These are phyloP conservation scores for Russula vinacea DNA, from an alignment of 768 basidiomycete genomes.

Conservation along the genomic window DNA sequence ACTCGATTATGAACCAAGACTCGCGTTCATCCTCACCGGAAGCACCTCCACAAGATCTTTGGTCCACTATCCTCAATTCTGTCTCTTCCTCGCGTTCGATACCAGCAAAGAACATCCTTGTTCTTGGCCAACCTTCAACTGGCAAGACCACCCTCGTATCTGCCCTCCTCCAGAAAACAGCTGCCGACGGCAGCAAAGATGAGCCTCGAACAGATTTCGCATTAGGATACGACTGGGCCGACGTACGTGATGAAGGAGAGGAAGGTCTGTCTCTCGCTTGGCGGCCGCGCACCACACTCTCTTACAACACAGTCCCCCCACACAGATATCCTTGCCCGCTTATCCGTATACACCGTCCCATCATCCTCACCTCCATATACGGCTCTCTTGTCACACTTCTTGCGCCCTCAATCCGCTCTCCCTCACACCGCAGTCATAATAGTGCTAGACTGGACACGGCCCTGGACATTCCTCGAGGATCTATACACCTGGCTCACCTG, in stretches of 20 bases:
- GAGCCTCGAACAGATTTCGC: slow-evolving; percentile 72
- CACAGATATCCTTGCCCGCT: slow-evolving; percentile 79
- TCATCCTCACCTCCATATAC: slow-evolving; percentile 71
- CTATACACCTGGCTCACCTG: slow-evolving; percentile 80
- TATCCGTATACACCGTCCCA: slow-evolving; percentile 90
- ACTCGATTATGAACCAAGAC: slow-evolving; percentile 31
- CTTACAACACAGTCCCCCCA: slow-evolving; percentile 9
- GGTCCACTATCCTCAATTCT: slow-evolving; percentile 89
- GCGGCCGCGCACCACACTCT: background rate
- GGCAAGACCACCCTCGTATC: slow-evolving; percentile 77
- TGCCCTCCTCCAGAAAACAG: slow-evolving; percentile 67
- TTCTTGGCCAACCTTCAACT: slow-evolving; percentile 75
- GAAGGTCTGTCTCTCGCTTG: slow-evolving; percentile 59
- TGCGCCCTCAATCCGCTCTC: slow-evolving; percentile 65
- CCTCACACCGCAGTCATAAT: slow-evolving; percentile 78
- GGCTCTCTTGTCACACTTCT: slow-evolving; percentile 69
- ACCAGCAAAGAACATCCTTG: slow-evolving; percentile 81
- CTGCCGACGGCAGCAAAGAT: slow-evolving; percentile 52
- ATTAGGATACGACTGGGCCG: slow-evolving; percentile 88
- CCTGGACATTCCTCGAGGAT: slow-evolving; percentile 87
- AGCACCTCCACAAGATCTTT: slow-evolving; percentile 76
- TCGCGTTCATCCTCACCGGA: slow-evolving; percentile 68
- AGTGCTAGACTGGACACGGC: slow-evolving; percentile 91
- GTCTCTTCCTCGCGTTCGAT: slow-evolving; percentile 78
- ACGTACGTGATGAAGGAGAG: slow-evolving; percentile 88